These are phyloP conservation scores for Athelia sp. DNA, from an alignment of 1,284 basidiomycete genomes.

Conservation along the genomic window DNA sequence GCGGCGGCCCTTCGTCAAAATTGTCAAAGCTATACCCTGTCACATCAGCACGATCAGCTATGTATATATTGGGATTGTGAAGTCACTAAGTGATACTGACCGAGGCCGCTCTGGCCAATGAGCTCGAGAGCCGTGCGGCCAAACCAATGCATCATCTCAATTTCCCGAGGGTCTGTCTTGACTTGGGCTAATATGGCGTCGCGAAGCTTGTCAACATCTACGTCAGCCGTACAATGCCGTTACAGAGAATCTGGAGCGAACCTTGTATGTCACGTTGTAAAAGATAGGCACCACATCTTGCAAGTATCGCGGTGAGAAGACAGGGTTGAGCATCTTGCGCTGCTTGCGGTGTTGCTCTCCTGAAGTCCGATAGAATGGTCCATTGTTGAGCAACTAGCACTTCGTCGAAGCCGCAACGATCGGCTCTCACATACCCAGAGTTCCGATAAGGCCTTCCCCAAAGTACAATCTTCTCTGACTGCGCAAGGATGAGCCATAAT, in stretches of 20 bases:
- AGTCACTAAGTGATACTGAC: constrained; percentile 9
- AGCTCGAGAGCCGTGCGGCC: constrained; percentile 33
- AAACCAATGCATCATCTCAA: constrained; percentile 30
- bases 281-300: constrained; percentile 28
- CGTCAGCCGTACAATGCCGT: background rate
- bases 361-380: constrained; percentile 4
- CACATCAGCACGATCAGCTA: background rate
- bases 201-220: background rate
- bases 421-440: too few relatives aligned
- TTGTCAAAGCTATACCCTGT: constrained; percentile 2
- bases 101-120: constrained; percentile 32
- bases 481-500: too few relatives aligned
- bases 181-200: background rate
- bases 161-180: constrained; percentile 10
- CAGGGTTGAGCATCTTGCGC: constrained; percentile 26
- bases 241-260: too few relatives aligned
- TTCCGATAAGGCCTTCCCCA: background rate
- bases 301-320: constrained; percentile 26
- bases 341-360: constrained; percentile 26
- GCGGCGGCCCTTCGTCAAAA: background rate
- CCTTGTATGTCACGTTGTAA: too few relatives aligned
- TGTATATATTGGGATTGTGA: background rate
- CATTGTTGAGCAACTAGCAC: background rate
- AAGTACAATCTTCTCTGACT: background rate
- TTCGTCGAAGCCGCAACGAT: background rate